Evolutionary conservation across 2,329 filamentous ascomycete genomes (phyloP), one percentile per base, ranked within the genome.

Genomic region (Stagonosporopsis tanaceti): DNA sequence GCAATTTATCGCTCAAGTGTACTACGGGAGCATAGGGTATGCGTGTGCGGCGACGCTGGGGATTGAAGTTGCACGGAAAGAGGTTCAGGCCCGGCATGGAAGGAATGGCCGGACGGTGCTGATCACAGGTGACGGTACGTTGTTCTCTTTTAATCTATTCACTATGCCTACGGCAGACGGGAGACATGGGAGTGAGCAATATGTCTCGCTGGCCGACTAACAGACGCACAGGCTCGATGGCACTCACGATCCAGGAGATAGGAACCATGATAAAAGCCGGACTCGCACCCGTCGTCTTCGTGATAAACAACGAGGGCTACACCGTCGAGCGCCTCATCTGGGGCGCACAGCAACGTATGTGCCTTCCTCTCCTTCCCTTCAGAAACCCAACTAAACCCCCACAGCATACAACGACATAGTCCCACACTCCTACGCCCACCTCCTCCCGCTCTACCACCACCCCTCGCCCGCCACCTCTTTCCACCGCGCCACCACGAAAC

Each of bases 231-330:
- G 51, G 53, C 3, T 87, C 85, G 60, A 82, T 90, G 57, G 84
- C 89, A 61, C 84, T 90, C 76, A 90, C 87, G 0, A 86, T 82
- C 0, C 88, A 90, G 68, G 87, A 89, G 61, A 76, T 91, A 3
- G 83, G 84, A 11, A 88, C 85, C 2, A 89, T 89, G 64, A 85
- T 90, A 63, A 72, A 72, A 48, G 64, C 73, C 1, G 63, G 73
- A 7, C 63, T 76, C 17, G 70, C 70, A 7, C 66, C 70, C 1
- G 62, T 80, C 6, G 69, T 81, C 6, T 75, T 82, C 56, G 66
- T 82, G 6, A 73, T 81, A 24, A 80, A 81, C 57, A 82, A 82
- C 54, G 73, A 72, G 1, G 80, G 80, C 1, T 82, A 82, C 59
- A 81, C 79, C 0, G 75, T 81, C 55, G 80, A 82, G 69, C 64